These are phyloP conservation scores for Odontarrhena argentea DNA, from an alignment of 345 rosid genomes.

Conservation along the genomic window DNA sequence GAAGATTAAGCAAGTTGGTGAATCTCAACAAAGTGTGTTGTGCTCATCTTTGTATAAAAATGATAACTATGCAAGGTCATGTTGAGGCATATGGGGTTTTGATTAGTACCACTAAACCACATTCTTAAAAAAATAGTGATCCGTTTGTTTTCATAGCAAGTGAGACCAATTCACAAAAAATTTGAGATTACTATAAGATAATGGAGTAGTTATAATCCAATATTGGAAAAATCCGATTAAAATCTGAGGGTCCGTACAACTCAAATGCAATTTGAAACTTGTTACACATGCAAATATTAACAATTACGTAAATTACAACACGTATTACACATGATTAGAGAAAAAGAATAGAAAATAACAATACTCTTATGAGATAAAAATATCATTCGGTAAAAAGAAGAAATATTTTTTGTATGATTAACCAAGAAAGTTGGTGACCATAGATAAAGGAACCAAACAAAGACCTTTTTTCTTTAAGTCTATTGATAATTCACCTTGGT, in stretches of 20 bases:
- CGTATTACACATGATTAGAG: constrained; percentile 3
- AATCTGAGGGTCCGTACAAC: not conserved
- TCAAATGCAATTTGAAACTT: constrained; percentile 18
- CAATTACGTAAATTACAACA: constrained; percentile 1
- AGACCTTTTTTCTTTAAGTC: constrained; percentile 37
- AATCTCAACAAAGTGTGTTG: too few relatives aligned
- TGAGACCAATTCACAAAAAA: too few relatives aligned
- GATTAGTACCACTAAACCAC: too few relatives aligned
- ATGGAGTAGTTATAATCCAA: too few relatives aligned
- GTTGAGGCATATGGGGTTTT: too few relatives aligned
- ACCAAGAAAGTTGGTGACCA: constrained; percentile 35
- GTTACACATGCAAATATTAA: constrained; percentile 18
- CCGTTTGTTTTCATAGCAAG: too few relatives aligned
- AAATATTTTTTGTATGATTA: constrained; percentile 17
- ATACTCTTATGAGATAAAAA: not conserved
- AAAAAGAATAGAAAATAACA: not conserved
- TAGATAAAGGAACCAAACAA: constrained; percentile 43
- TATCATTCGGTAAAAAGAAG: not conserved
- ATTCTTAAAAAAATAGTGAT: too few relatives aligned
- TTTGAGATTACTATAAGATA: too few relatives aligned
- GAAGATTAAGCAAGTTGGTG: too few relatives aligned
- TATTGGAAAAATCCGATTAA: too few relatives aligned
- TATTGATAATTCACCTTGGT: constrained; percentile 33
- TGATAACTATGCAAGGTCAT: too few relatives aligned
- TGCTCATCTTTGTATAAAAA: too few relatives aligned